A percentile compares a stretch with the other conserved stretches of the same genome.
phyloP scores from a whole-genome alignment of 1,139 yeast species.

The Blastobotrys capitulatus region DNA sequence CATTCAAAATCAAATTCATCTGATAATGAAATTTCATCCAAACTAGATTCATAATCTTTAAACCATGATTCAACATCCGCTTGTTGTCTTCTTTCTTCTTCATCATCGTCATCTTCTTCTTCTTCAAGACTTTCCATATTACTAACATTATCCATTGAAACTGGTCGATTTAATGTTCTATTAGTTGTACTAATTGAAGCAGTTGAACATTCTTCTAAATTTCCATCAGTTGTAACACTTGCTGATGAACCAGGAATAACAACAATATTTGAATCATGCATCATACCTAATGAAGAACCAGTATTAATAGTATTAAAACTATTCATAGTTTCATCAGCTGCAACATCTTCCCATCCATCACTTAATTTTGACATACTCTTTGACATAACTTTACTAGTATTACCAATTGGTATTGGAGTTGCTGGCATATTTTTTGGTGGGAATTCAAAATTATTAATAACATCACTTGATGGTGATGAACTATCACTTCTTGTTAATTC shows the following conservation, averaged over 20 bases:
- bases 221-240: neutral
- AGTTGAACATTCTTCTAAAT: too few relatives aligned
- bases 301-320: neutral
- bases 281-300: neutral
- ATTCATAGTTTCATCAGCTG: neutral
- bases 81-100: slow-evolving; percentile 24
- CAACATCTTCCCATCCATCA: slow-evolving; percentile 6
- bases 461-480: slow-evolving; percentile 7
- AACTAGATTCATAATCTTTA: slow-evolving; percentile 19
- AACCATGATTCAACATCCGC: slow-evolving; percentile 34
- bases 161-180: slow-evolving; percentile 7
- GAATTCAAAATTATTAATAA: neutral
- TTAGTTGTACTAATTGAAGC: neutral
- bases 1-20: neutral
- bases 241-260: neutral
- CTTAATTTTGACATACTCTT: neutral
- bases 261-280: neutral
- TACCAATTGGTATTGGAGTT: neutral
- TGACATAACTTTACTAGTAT: neutral
- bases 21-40: slow-evolving; percentile 18
- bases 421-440: neutral
- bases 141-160: slow-evolving; percentile 4
- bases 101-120: slow-evolving; percentile 14
- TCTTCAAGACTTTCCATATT: slow-evolving; percentile 2
- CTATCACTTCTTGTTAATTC: slow-evolving; percentile 6